Percentiles rank a stretch among this genome's conserved stretches.
These are phyloP conservation scores for Mortierella sp. DNA, from an alignment of 371 early-diverging fungal genomes.

Conservation along the genomic window DNA sequence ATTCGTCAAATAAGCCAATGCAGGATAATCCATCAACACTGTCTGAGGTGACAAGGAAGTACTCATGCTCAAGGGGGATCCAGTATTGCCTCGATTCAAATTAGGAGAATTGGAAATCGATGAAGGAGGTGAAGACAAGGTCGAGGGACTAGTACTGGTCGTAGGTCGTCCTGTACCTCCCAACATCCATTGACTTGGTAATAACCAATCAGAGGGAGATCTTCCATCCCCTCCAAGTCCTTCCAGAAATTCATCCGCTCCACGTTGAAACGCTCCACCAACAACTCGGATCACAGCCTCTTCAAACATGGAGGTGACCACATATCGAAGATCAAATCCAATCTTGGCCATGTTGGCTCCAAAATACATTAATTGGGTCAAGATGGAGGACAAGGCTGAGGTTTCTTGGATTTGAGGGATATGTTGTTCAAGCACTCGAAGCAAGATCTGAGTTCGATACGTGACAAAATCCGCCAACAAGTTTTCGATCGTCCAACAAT, in stretches of 20 bases:
- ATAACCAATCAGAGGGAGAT: slow-evolving; percentile 45
- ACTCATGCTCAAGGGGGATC: slow-evolving; percentile 11
- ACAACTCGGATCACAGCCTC: slow-evolving; percentile 69
- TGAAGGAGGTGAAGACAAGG: slow-evolving; percentile 9
- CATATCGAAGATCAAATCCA: slow-evolving; percentile 80
- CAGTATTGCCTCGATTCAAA: slow-evolving; percentile 19
- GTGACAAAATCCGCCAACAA: slow-evolving; percentile 65
- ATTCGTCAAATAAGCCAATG: slow-evolving; percentile 77
- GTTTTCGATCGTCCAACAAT: slow-evolving; percentile 46
- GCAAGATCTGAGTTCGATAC: slow-evolving; percentile 55
- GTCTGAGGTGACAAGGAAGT: slow-evolving; percentile 62
- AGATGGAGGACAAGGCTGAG: slow-evolving; percentile 68
- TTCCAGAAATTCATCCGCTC: slow-evolving; percentile 58
- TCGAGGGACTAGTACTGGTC: slow-evolving; percentile 16
- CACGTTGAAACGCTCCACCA: slow-evolving; percentile 58
- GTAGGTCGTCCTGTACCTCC: slow-evolving; percentile 43
- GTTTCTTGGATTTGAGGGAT: slow-evolving; percentile 70
- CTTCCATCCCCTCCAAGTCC: slow-evolving; percentile 47
- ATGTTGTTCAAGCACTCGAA: slow-evolving; percentile 50
- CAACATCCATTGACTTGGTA: slow-evolving; percentile 65
- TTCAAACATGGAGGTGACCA: slow-evolving; percentile 72
- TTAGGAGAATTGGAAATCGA: slow-evolving; percentile 4
- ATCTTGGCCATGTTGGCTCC: slow-evolving; percentile 84
- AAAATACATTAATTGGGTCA: slow-evolving; percentile 86
- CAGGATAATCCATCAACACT: slow-evolving; percentile 73